Conservation (phyloP, 257 asterid species). For the Henckelia pumila region DNA sequence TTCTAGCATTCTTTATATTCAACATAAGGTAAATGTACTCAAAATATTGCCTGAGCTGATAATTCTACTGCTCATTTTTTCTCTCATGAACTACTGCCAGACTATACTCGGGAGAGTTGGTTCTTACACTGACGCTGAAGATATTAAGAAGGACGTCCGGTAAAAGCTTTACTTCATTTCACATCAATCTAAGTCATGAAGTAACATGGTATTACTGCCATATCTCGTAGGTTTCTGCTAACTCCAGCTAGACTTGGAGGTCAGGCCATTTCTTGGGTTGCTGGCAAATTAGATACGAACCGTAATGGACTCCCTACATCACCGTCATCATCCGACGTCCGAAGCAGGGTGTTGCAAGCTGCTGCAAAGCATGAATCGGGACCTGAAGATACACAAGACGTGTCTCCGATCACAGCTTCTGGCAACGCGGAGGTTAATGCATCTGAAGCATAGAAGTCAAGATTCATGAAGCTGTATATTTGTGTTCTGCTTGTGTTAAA, state of each 20-base stretch:
- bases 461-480: background rate
- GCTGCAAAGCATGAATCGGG: slow-evolving; percentile 95
- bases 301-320: slow-evolving; percentile 82
- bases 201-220: slow-evolving; percentile 6
- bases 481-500: background rate
- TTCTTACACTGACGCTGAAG: slow-evolving; percentile 69
- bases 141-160: slow-evolving; percentile 71
- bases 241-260: slow-evolving; percentile 67
- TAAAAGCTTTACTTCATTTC: slow-evolving; percentile 28
- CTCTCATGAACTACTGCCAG: slow-evolving; percentile 36
- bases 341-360: slow-evolving; percentile 85
- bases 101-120: slow-evolving; percentile 56
- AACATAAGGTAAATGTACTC: background rate
- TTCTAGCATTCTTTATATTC: slow-evolving; percentile 1
- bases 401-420: slow-evolving; percentile 34
- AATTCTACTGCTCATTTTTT: background rate
- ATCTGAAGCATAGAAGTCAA: slow-evolving; percentile 59
- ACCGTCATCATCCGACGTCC: slow-evolving; percentile 83
- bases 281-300: slow-evolving; percentile 61
- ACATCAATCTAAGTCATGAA: background rate
- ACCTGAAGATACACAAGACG: slow-evolving; percentile 54
- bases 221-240: slow-evolving; percentile 47
- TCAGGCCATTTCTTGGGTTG: slow-evolving; percentile 70
- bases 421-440: slow-evolving; percentile 50
- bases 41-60: background rate